Base-by-base conservation (phyloP, 805 yeast genomes). In the Kuraishia hungarica region DNA sequence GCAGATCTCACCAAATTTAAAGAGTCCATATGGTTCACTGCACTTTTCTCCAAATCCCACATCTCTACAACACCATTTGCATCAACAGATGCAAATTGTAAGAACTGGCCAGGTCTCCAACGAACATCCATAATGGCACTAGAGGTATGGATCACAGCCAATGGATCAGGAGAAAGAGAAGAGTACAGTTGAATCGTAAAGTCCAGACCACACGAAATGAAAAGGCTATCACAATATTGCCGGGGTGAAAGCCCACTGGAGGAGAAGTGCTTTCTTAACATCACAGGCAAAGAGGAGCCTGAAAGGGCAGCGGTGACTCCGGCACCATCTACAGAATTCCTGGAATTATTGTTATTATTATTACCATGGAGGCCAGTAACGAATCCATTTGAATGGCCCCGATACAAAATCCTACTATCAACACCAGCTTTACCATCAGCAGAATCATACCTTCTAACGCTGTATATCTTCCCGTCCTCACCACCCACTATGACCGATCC, bases 31-130 rank as follows among this genome's bases (percentile, higher is more conserved):
- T 35, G 43, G 43, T 35, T 35, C 43, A 35, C 70, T 19, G 62
- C 54, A 48, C 64, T 71, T 23, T 59, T 58, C 6, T 59, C 57
- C 5, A 76, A 56, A 57, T 76, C 70, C 77, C 77, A 75, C 35
- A 75, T 55, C 53, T 70, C 70, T 39, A 73, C 53, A 28, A 54
- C 51, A 1, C 76, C 75, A 2, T 62, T 53, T 2, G 68, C 65
- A 43, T 64, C 72, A 10, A 67, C 72, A 11, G 64, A 47, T 10
- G 71, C 77, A 58, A 73, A 73, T 19, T 70, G 61, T 1, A 63
- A 56, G 2, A 71, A 62, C 15, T 59, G 58, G 13, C 54, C 55
- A 1, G 76, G 76, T n/a, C 62, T 55, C 76, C 77, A 74, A 7
- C 62, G 58, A 1, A 67, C 67, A 55, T 71, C 76, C 57, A 66